phyloP scores from a whole-genome alignment of 2,329 filamentous ascomycete species.

The Raffaelea albimanens region DNA sequence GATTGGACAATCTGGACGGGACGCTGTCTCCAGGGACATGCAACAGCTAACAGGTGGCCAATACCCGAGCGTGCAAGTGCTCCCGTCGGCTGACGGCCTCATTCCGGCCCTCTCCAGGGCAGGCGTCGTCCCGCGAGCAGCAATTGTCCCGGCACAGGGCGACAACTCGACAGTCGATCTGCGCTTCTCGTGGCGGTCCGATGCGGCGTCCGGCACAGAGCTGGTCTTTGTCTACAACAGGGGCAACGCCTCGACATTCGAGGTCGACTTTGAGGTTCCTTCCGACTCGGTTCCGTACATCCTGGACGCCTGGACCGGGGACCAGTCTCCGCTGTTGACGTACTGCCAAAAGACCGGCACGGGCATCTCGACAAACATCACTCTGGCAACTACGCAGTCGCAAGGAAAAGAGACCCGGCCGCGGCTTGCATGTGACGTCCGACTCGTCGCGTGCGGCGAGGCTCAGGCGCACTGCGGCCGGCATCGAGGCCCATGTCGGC shows the following conservation, averaged over 20 bases:
- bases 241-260: slow-evolving; percentile 6
- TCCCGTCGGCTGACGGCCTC: not conserved
- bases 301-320: slow-evolving; percentile 33
- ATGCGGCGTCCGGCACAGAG: slow-evolving; percentile 16
- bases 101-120: not conserved
- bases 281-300: slow-evolving; percentile 3
- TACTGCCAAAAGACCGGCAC: slow-evolving; percentile 1
- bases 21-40: slow-evolving; percentile 14
- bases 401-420: no score
- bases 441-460: no score
- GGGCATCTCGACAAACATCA: slow-evolving; percentile 4
- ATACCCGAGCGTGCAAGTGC: not conserved
- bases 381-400: slow-evolving; percentile 5
- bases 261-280: slow-evolving; percentile 12
- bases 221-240: slow-evolving; percentile 30
- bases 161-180: slow-evolving; percentile 16
- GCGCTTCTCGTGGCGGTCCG: slow-evolving; percentile 26
- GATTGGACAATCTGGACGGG: slow-evolving; percentile 23
- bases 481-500: no score
- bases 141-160: slow-evolving; percentile 14
- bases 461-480: no score
- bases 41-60: slow-evolving; percentile 3
- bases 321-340: slow-evolving; percentile 18
- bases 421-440: no score
- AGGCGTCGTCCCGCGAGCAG: not conserved